Evolutionary conservation across 805 yeast genomes (phyloP), one percentile per base, ranked within the genome.

Genomic region (Suhomyces pyralidae): DNA sequence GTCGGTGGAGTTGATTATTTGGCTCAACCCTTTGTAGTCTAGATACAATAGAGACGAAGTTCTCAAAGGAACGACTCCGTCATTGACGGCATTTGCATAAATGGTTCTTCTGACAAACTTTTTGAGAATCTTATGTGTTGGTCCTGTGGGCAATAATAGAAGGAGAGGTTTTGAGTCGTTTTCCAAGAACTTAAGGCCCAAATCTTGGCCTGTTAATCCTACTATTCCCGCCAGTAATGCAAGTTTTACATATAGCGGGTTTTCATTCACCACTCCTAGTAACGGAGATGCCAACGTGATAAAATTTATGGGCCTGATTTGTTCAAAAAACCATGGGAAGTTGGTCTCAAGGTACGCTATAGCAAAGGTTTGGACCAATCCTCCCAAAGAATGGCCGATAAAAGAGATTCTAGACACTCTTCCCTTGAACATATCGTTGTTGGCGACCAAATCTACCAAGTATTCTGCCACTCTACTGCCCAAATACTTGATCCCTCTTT

Each of bases 51-150:
- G 71, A 0, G 97, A 90, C 0, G 97, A 84, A 0, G 99, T 94
- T 49, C 98, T 74, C 59, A 94, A 73, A 0, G 99, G 98, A 1
- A 94, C 99, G 50, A 94, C 91, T 2, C 99, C 99, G 70, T 94
- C 99, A 67, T 94, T 86, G 17, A 89, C 77, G 0, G 88, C 85
- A 69, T 94, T 94, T 0, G 98, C 97, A 67, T 94, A 94, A 0
- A 88, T 73, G 0, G 97, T 90, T 56, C 97, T 76, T 54, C 86
- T 73, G 42, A 76, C 65, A 69, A 94, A 93, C 52, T 70, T 68
- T 52, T 81, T 80, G 53, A 93, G 76, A 0, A 87, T 76, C 34
- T 69, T 70, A 55, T 86, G 84, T 0, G 93, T 86, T 2, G 92
- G 88, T 5, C 88, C 85, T 1, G 86, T 76, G 0, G 97, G 96